Percentiles rank a stretch among this genome's conserved stretches.
phyloP scores from a whole-genome alignment of 2,329 filamentous ascomycete genomes.

The Rutstroemia sydowiana region DNA sequence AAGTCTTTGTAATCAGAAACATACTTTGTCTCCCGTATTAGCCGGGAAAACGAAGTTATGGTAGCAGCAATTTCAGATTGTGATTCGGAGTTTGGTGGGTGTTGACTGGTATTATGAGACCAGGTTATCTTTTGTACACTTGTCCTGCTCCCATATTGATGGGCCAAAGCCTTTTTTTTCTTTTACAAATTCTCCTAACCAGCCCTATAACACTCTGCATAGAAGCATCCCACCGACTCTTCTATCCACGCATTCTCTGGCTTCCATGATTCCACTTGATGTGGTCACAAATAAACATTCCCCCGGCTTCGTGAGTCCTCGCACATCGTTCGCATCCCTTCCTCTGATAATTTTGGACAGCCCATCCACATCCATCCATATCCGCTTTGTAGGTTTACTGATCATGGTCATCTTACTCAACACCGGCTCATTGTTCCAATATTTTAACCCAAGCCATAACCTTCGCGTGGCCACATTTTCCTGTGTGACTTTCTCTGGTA shows the following conservation, averaged over 20 bases:
- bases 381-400: constrained; percentile 60
- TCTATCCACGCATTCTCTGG: constrained; percentile 63
- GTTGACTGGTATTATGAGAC: background rate
- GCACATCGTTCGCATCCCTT: constrained; percentile 50
- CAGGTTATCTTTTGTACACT: constrained; percentile 2
- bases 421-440: constrained; percentile 65
- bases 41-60: too few relatives aligned
- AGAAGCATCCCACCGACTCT: constrained; percentile 60
- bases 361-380: constrained; percentile 53
- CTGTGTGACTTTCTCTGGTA: constrained; percentile 45
- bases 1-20: background rate
- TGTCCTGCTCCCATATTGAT: constrained; percentile 4
- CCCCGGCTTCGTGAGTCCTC: constrained; percentile 56
- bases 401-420: constrained; percentile 55
- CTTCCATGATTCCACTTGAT: constrained; percentile 60
- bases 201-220: constrained; percentile 45
- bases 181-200: constrained; percentile 4
- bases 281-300: constrained; percentile 64
- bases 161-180: background rate
- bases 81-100: too few relatives aligned
- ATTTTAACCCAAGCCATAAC: constrained; percentile 67
- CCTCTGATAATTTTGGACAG: constrained; percentile 52
- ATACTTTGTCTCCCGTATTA: too few relatives aligned
- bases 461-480: constrained; percentile 54
- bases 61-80: too few relatives aligned